These are phyloP conservation scores for Globisporangium barbulae DNA, from an alignment of 352 stramenopile genomes.

Conservation along the genomic window DNA sequence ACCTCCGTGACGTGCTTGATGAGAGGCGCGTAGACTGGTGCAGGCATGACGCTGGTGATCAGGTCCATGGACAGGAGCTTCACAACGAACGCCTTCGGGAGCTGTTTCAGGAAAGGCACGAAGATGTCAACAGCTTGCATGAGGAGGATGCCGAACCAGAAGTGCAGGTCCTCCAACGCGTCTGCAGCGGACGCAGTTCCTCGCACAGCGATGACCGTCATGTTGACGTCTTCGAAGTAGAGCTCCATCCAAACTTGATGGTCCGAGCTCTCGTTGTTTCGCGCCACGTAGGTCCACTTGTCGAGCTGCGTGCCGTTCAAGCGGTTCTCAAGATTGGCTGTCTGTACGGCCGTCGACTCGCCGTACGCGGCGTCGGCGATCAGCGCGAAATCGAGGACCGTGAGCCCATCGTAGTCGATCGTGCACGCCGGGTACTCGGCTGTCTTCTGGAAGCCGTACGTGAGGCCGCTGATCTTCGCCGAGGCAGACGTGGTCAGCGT, in stretches of 20 bases:
- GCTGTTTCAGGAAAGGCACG: slow-evolving; percentile 80
- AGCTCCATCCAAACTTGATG: slow-evolving; percentile 82
- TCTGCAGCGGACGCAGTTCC: slow-evolving; percentile 76
- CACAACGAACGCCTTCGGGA: slow-evolving; percentile 66
- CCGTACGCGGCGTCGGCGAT: slow-evolving; percentile 78
- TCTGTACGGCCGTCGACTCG: slow-evolving; percentile 58
- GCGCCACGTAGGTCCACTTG: slow-evolving; percentile 69
- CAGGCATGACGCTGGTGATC: slow-evolving; percentile 60
- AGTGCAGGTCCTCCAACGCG: slow-evolving; percentile 82
- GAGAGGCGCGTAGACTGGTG: slow-evolving; percentile 54
- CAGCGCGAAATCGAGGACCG: slow-evolving; percentile 73
- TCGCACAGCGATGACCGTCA: slow-evolving; percentile 80
- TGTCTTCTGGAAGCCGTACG: slow-evolving; percentile 44
- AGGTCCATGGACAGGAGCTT: slow-evolving; percentile 72
- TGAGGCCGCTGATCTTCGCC: slow-evolving; percentile 37
- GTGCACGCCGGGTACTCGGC: slow-evolving; percentile 72
- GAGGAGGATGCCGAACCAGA: slow-evolving; percentile 84
- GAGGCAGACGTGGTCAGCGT: slow-evolving; percentile 25
- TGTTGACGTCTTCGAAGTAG: slow-evolving; percentile 72
- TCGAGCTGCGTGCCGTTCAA: slow-evolving; percentile 73
- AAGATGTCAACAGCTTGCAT: slow-evolving; percentile 83
- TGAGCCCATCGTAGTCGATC: slow-evolving; percentile 53
- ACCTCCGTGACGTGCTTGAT: slow-evolving; percentile 50
- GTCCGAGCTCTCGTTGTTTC: slow-evolving; percentile 67
- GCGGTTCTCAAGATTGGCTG: slow-evolving; percentile 53